Evolutionary conservation across 169 alveolate species (phyloP), one percentile per base, ranked within the genome.

Genomic region (Cyclospora cayetanensis): DNA sequence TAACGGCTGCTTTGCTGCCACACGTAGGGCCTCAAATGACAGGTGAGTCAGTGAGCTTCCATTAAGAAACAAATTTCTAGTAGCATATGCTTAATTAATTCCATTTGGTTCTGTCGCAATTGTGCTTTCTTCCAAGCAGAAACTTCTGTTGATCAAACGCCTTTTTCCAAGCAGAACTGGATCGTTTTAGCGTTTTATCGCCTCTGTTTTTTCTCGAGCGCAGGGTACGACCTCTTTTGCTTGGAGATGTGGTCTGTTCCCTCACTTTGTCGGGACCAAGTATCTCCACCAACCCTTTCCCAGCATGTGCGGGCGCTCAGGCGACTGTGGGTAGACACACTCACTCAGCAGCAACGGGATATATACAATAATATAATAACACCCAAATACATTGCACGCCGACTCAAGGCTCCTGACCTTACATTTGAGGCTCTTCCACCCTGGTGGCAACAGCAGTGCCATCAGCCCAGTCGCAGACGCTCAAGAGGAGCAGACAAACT

Each of bases 221-320:
- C 89, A 80, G 90, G 90, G 34, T 83, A 55, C 66, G 93, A 90
- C 37, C 29, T 90, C 22, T 90, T 90, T 60, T 65, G 84, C 60
- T 76, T 90, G 74, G 93, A 90, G 52, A 90, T 90, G 93, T 90
- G 93, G 93, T 46, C 77, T 4, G 93, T 85, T 37, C 70, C 82
- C 31, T 70, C 86, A 35, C 85, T 90, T 41, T 90, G 93, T 41
- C 90, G 93, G 34, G 93, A 90, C n/a, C 93, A 76, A 66, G 90
- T 53, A 25, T 39, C 90, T 42, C 84, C 93, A 7, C 72, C 93
- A 4, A 76, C 79, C 43, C 93, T 90, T 34, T 5, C 60, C 39
- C 84, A 77, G 34, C 46, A 55, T 42, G 31, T 50, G 25, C 55
- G 76, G 25, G 84, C 86, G 66, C 85, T 90, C 11, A 60, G 43